These are phyloP conservation scores for Candida silvicultrix DNA, from an alignment of 805 yeast species.

Conservation along the genomic window DNA sequence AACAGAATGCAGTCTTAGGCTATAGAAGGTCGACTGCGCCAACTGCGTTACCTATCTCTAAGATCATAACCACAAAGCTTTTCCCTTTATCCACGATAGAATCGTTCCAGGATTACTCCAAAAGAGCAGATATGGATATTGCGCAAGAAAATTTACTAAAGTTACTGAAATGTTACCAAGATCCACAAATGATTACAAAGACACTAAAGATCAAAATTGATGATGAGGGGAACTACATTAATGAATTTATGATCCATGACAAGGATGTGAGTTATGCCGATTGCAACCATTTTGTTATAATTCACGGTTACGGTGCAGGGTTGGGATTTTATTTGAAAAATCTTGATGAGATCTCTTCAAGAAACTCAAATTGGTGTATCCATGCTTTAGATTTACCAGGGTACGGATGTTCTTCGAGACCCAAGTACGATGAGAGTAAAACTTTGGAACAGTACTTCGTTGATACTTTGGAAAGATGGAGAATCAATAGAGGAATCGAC, in stretches of 20 bases:
- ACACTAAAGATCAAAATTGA: conserved; percentile 32
- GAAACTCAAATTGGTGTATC: conserved; percentile 50
- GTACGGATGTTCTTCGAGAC: conserved; percentile 85
- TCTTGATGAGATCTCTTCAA: conserved; percentile 43
- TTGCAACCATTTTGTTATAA: conserved; percentile 53
- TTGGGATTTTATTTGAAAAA: conserved; percentile 79
- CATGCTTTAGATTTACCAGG: conserved; percentile 89
- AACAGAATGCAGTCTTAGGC: not conserved
- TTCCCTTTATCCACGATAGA: conserved; percentile 53
- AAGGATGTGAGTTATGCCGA: conserved; percentile 27
- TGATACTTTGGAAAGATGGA: conserved; percentile 62
- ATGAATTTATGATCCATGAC: conserved; percentile 66
- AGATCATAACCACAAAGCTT: conserved; percentile 37
- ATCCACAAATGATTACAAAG: conserved; percentile 22
- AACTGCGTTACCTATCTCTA: conserved; percentile 54
- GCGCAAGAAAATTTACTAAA: conserved; percentile 42
- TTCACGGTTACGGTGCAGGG: conserved; percentile 97
- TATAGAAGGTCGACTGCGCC: conserved; percentile 59
- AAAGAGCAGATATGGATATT: conserved; percentile 30
- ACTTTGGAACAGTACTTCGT: conserved; percentile 32
- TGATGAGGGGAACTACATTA: conserved; percentile 48
- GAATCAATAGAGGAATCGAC: conserved; percentile 36
- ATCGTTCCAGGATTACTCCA: conserved; percentile 46
- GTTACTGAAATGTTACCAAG: conserved; percentile 40
- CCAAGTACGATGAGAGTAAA: conserved; percentile 40